Evolutionary conservation across 176 grass and related monocot species (phyloP).

Genomic region (Themeda triandra): DNA sequence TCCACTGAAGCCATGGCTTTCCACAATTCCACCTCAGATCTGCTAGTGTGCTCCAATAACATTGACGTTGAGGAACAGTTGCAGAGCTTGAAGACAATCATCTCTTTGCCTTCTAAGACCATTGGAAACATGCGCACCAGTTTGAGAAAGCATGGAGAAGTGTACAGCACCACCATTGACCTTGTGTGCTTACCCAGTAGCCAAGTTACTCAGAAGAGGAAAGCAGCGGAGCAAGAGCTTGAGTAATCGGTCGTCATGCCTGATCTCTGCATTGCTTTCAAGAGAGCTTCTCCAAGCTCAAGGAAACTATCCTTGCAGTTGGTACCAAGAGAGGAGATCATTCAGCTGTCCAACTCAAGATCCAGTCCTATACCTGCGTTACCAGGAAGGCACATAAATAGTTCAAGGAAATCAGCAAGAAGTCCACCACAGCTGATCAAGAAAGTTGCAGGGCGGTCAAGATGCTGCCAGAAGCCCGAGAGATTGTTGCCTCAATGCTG

Average conservation of each 20-base stretch:
- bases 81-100: neutral
- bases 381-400: neutral
- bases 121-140: neutral
- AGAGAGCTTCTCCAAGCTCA: neutral
- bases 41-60: neutral
- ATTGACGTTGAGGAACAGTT: slow-evolving; percentile 21
- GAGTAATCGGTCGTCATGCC: neutral
- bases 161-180: too few relatives aligned
- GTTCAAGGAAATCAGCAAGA: neutral
- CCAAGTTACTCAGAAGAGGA: neutral
- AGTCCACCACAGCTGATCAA: neutral
- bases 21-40: slow-evolving; percentile 26
- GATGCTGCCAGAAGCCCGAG: slow-evolving; percentile 1
- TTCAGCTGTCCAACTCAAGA: neutral
- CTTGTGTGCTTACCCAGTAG: neutral
- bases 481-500: neutral
- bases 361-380: neutral
- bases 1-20: slow-evolving; percentile 34
- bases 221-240: neutral
- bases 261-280: neutral
- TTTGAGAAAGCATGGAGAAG: neutral
- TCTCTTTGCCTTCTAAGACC: neutral
- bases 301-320: neutral
- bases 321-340: neutral
- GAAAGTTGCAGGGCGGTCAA: neutral